Percentiles rank a stretch among this genome's conserved stretches.
Evolutionary conservation across 2,329 filamentous ascomycete genomes (phyloP).

Genomic region (Fusarium compactum): DNA sequence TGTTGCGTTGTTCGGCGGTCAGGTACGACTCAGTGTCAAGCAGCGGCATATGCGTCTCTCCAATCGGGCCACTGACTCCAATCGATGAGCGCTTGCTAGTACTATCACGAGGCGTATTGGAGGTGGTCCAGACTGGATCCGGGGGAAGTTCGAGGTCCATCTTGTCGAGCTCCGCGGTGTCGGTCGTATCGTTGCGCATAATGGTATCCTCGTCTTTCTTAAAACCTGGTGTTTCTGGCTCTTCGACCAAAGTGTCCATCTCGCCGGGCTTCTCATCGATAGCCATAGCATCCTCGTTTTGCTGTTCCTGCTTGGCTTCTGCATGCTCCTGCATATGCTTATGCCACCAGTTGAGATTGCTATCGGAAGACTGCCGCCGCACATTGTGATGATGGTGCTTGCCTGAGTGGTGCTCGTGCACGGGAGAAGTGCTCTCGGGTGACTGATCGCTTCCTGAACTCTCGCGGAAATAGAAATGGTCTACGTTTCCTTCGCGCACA

Average conservation of each 20-base stretch:
- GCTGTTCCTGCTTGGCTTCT: constrained; percentile 67
- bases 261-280: constrained; percentile 48
- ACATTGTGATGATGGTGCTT: constrained; percentile 35
- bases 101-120: constrained; percentile 44
- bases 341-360: constrained; percentile 78
- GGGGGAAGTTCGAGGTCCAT: constrained; percentile 57
- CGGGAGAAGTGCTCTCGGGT: constrained; percentile 53
- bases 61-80: constrained; percentile 43
- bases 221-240: constrained; percentile 29
- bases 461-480: constrained; percentile 77
- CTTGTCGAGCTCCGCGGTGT: constrained; percentile 57
- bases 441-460: constrained; percentile 70
- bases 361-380: constrained; percentile 71
- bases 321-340: constrained; percentile 84
- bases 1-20: constrained; percentile 39
- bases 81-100: constrained; percentile 48
- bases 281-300: constrained; percentile 46
- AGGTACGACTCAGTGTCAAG: constrained; percentile 41
- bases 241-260: constrained; percentile 40
- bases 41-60: constrained; percentile 45
- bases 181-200: constrained; percentile 55
- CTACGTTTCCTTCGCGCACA: constrained; percentile 75
- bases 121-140: constrained; percentile 58
- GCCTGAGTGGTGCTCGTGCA: constrained; percentile 45
- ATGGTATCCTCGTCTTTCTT: constrained; percentile 43